Conservation (phyloP, 2,329 filamentous ascomycete genomes). For the Aurifilum marmelostoma region DNA sequence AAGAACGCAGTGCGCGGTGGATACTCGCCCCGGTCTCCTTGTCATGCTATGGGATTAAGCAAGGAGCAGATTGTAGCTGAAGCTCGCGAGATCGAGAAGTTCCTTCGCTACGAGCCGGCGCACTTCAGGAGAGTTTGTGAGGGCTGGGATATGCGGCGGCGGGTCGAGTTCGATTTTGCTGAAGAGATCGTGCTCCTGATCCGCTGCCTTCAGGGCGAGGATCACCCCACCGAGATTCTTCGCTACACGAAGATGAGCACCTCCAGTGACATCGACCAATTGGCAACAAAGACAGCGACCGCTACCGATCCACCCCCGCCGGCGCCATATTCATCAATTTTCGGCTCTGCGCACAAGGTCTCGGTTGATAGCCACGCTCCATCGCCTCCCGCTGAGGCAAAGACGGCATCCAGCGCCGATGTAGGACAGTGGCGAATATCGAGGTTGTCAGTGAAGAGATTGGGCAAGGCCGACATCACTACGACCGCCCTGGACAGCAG, state of each 20-base stretch:
- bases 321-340: constrained; percentile 15
- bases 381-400: not conserved
- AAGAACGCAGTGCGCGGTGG: constrained; percentile 69
- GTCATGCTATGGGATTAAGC: constrained; percentile 71
- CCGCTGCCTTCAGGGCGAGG: constrained; percentile 69
- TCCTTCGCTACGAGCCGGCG: constrained; percentile 70
- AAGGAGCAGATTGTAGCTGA: constrained; percentile 74
- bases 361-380: not conserved
- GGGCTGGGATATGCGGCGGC: constrained; percentile 91
- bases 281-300: not conserved
- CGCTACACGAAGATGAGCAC: constrained; percentile 47
- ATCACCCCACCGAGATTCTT: constrained; percentile 47
- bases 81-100: constrained; percentile 79
- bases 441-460: constrained; percentile 62
- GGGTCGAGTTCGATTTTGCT: constrained; percentile 86
- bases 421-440: constrained; percentile 69
- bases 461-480: constrained; percentile 66
- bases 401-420: not conserved
- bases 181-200: constrained; percentile 77
- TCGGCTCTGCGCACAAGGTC: constrained; percentile 15
- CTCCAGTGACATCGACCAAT: constrained; percentile 21
- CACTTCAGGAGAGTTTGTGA: constrained; percentile 79
- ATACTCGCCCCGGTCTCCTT: constrained; percentile 81
- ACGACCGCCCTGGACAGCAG: constrained; percentile 75
- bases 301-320: not conserved